Base-by-base conservation (phyloP, 257 asterid genomes). In the Ilex asprella region DNA sequence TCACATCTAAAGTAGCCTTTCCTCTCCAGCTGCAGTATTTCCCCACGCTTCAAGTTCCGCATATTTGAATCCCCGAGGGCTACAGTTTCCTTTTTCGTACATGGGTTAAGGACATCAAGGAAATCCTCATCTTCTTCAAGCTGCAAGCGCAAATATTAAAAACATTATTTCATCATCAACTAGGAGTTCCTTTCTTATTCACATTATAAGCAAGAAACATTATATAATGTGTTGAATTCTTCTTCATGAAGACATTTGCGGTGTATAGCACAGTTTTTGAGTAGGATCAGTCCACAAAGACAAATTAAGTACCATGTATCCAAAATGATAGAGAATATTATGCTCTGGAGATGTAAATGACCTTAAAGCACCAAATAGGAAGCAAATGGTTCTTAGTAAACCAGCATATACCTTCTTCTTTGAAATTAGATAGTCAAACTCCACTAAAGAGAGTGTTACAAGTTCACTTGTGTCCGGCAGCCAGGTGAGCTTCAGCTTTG, bases 401-500 rank as follows among this genome's bases (percentile, higher is more conserved):
- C 14, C 6, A 46, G 12, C 3, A 10, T 2, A 14, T 16, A 92
- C 99, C 99, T 86, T 89, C 72, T 92, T 92, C 89, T 89, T 89
- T 31, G 96, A 85, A 64, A 92, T 92, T 55, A 92, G 83, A 75
- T 86, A 83, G 67, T 87, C 96, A 57, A 89, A 89, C 74, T 85
- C 95, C 3, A 89, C 84, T 71, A 92, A 71, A 16, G 80, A 71
- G 66, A 92, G 81, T 7, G 64, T 72, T 59, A 89, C 86, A 57
- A 86, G 97, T 70, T 92, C 96, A 39, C 64, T 78, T 32, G 74
- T 67, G 61, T 89, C 95, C 7, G 97, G 65, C 68, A 92, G 79
- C 96, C 97, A 92, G 30, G 97, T 89, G 44, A 92, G 95, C 79
- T 92, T 92, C 90, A 92, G 66, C 84, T 92, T 92, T 16, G 99